Percentiles rank a stretch among this genome's conserved stretches.
These are phyloP conservation scores for Blastobotrys buckinghamii DNA, from an alignment of 1,139 yeast species.

Conservation along the genomic window DNA sequence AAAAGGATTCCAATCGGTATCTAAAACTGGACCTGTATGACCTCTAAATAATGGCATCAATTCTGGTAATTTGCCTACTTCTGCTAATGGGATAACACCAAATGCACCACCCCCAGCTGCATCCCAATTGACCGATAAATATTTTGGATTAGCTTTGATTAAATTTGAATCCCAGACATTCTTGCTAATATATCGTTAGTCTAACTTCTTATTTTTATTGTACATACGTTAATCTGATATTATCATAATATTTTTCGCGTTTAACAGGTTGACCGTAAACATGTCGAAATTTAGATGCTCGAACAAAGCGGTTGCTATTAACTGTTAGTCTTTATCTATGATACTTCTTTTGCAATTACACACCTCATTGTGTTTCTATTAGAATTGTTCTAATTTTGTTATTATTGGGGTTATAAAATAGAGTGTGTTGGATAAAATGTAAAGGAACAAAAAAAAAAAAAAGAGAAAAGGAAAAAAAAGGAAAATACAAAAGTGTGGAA, in stretches of 20 bases:
- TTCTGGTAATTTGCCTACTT: constrained; percentile 93
- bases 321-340: background rate
- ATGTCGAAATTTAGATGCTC: constrained; percentile 95
- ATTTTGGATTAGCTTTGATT: constrained; percentile 77
- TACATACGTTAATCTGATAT: constrained; percentile 44
- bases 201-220: background rate
- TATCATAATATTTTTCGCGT: constrained; percentile 83
- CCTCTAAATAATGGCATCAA: constrained; percentile 91
- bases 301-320: constrained; percentile 85
- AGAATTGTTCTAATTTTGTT: no score
- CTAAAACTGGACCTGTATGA: constrained; percentile 90
- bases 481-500: no score
- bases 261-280: constrained; percentile 91
- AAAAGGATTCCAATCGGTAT: constrained; percentile 92
- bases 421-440: background rate
- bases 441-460: background rate
- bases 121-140: constrained; percentile 84
- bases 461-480: background rate
- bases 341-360: background rate
- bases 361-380: constrained; percentile 10
- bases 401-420: no score
- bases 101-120: constrained; percentile 97
- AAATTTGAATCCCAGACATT: constrained; percentile 97
- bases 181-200: constrained; percentile 41
- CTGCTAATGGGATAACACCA: constrained; percentile 80